phyloP scores from a whole-genome alignment of 345 rosid species.

The Erucastrum elatum region DNA sequence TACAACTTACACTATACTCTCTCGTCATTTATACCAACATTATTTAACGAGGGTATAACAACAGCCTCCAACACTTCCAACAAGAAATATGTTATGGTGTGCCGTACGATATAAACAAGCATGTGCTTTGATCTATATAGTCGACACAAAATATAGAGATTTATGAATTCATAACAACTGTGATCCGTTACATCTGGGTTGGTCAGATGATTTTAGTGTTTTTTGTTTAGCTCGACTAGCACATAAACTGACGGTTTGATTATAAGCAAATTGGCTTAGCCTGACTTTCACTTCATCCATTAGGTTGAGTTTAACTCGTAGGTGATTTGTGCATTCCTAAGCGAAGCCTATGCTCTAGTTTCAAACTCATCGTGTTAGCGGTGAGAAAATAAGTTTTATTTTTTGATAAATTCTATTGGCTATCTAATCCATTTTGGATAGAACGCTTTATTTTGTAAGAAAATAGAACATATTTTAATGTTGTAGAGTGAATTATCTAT shows the following conservation, averaged over 20 bases:
- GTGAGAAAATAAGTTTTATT: not conserved
- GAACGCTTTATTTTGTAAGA: too few species aligned
- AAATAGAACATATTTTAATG: too few species aligned
- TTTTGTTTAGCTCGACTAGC: not conserved
- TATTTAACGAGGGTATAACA: not conserved
- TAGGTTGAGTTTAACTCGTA: not conserved
- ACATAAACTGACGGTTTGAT: not conserved
- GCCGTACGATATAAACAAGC: not conserved
- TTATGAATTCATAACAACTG: not conserved
- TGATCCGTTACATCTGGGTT: not conserved
- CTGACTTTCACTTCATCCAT: not conserved
- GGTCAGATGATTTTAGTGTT: not conserved
- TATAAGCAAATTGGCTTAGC: not conserved
- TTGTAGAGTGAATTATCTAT: too few species aligned
- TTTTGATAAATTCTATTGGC: too few species aligned
- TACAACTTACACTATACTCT: not conserved
- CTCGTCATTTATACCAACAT: not conserved
- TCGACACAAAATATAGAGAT: not conserved
- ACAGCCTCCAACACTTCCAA: not conserved
- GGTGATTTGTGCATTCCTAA: not conserved
- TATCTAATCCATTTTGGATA: too few species aligned
- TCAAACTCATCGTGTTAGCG: not conserved
- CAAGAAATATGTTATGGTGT: not conserved
- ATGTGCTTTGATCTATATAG: not conserved
- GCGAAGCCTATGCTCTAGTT: not conserved